Conservation (phyloP, 495 filamentous ascomycete species). For the Pseudomonodictys pantanalensis region DNA sequence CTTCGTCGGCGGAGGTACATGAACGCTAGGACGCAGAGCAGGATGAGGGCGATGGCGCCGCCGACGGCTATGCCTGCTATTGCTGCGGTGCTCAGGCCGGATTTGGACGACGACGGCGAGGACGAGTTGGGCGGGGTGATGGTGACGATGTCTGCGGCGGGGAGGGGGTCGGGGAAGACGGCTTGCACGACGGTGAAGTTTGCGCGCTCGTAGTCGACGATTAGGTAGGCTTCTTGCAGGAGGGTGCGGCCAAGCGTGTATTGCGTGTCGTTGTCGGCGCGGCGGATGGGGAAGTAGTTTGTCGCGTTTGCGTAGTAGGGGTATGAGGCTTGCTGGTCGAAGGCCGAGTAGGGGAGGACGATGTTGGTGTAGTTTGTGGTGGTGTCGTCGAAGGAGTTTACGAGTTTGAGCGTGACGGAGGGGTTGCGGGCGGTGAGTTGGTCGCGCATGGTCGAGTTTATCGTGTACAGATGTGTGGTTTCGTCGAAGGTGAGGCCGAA, state of each 20-base stretch:
- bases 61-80: conserved; percentile 34
- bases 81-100: conserved; percentile 21
- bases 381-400: conserved; percentile 25
- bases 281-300: conserved; percentile 40
- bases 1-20: conserved; percentile 9
- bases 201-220: conserved; percentile 37
- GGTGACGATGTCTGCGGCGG: conserved; percentile 30
- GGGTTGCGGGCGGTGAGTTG: conserved; percentile 34
- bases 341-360: conserved; percentile 35
- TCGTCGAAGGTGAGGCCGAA: conserved; percentile 40
- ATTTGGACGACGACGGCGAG: conserved; percentile 3
- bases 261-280: conserved; percentile 37
- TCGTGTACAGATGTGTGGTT: conserved; percentile 34
- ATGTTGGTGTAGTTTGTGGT: conserved; percentile 34
- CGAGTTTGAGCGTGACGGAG: conserved; percentile 38
- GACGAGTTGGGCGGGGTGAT: conserved; percentile 17
- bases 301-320: conserved; percentile 30
- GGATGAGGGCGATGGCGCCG: conserved; percentile 17
- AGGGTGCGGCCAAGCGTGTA: conserved; percentile 36
- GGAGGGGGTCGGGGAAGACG: conserved; percentile 27
- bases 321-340: conserved; percentile 35
- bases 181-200: conserved; percentile 38
- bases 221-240: conserved; percentile 40
- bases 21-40: conserved; percentile 3
- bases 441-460: conserved; percentile 37